Evolutionary conservation across 225 moss, liverwort and hornwort species (phyloP).

Genomic region (Marchantia paleacea): DNA sequence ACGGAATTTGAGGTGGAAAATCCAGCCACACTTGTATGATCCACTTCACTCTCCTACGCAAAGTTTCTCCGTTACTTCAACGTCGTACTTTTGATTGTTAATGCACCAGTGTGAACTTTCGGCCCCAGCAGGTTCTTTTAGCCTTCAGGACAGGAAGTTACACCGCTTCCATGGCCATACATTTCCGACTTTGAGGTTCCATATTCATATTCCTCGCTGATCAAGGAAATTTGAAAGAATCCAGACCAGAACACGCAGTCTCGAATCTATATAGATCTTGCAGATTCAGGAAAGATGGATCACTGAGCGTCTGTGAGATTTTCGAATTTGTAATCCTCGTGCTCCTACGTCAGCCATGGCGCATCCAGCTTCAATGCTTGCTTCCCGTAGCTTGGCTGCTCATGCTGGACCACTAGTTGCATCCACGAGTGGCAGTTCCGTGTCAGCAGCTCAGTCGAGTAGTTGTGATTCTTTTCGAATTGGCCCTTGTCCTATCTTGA

Average conservation of each 20-base stretch:
- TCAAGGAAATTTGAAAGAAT: background rate
- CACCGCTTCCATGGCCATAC: background rate
- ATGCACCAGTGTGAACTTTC: background rate
- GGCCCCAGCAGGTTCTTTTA: background rate
- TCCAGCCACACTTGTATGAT: background rate
- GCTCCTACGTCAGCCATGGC: conserved; percentile 2
- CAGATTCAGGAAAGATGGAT: background rate
- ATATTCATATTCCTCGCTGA: background rate
- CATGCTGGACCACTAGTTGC: background rate
- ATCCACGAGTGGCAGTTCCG: background rate
- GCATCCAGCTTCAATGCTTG: background rate
- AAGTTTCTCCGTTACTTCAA: background rate
- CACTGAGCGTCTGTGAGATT: background rate
- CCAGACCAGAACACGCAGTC: background rate
- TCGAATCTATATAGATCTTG: background rate
- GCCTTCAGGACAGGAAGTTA: background rate
- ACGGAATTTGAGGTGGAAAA: conserved; percentile 1
- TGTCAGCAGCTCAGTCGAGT: background rate
- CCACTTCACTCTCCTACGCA: background rate
- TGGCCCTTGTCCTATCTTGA: background rate
- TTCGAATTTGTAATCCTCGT: background rate
- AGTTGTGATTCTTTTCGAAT: too few relatives aligned
- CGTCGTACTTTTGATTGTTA: background rate
- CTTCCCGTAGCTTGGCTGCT: background rate
- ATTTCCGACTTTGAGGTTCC: background rate